These are phyloP conservation scores for Hibiscus trionum DNA, from an alignment of 345 rosid species.

Conservation along the genomic window DNA sequence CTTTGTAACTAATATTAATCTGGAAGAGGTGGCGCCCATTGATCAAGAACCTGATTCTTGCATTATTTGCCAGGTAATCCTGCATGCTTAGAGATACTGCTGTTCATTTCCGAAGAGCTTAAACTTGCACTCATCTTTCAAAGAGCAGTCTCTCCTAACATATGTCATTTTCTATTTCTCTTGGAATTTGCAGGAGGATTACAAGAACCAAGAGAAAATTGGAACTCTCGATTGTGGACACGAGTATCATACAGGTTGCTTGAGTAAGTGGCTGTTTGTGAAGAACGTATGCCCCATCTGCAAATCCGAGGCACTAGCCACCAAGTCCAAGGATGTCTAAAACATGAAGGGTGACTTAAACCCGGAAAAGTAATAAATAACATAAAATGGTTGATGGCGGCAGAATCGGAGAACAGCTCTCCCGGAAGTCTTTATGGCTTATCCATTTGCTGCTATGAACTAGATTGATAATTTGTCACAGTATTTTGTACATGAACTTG, in stretches of 20 bases:
- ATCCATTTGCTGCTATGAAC: constrained; percentile 24
- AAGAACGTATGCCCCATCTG: constrained; percentile 87
- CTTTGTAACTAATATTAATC: constrained; percentile 31
- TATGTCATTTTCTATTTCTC: neutral
- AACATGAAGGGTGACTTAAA: neutral
- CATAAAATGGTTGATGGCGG: constrained; percentile 17
- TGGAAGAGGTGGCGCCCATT: constrained; percentile 47
- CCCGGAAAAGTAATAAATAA: neutral
- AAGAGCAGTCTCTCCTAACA: neutral
- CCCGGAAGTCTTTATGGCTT: constrained; percentile 13
- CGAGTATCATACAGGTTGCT: constrained; percentile 71
- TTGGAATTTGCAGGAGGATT: constrained; percentile 47
- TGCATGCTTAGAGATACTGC: neutral
- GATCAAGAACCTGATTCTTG: constrained; percentile 61
- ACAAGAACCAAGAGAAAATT: constrained; percentile 44
- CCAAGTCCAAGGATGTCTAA: constrained; percentile 8
- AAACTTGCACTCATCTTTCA: neutral
- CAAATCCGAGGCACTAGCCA: constrained; percentile 66
- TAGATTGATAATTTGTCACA: constrained; percentile 20
- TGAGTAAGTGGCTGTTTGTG: constrained; percentile 76
- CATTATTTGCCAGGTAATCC: constrained; percentile 78
- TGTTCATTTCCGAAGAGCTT: neutral
- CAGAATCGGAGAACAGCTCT: neutral
- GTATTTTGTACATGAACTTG: constrained; percentile 41
- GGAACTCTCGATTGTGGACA: constrained; percentile 72